phyloP scores from a whole-genome alignment of 2,329 filamentous ascomycete species.

The Didymella sp. region DNA sequence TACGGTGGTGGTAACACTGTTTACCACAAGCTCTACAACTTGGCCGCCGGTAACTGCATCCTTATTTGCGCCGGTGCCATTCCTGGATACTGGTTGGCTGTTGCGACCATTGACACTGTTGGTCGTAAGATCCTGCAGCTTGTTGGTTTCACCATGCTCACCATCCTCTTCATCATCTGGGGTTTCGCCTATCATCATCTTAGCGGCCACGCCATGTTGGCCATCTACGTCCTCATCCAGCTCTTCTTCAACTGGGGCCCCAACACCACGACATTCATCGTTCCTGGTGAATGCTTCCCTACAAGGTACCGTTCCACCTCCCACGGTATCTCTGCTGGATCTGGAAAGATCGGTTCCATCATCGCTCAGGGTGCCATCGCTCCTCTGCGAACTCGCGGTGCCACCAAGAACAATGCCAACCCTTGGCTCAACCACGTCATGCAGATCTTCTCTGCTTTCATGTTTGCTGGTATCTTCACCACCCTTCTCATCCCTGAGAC shows the following conservation, averaged over 20 bases:
- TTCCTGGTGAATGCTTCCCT: conserved; percentile 59
- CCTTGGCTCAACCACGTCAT: conserved; percentile 78
- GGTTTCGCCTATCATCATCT: conserved; percentile 48
- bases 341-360: conserved; percentile 58
- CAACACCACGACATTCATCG: conserved; percentile 60
- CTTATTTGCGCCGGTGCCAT: conserved; percentile 79
- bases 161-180: conserved; percentile 46
- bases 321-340: conserved; percentile 58
- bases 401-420: conserved; percentile 49
- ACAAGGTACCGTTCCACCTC: conserved; percentile 59
- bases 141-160: conserved; percentile 42
- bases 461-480: conserved; percentile 73
- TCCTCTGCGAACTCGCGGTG: conserved; percentile 61
- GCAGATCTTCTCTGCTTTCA: conserved; percentile 80
- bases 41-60: conserved; percentile 79
- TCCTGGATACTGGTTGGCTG: conserved; percentile 74
- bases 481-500: conserved; percentile 79
- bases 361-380: conserved; percentile 58
- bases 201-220: conserved; percentile 51
- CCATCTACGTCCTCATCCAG: conserved; percentile 57
- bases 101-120: conserved; percentile 68
- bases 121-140: conserved; percentile 59
- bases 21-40: conserved; percentile 75
- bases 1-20: conserved; percentile 68
- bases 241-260: conserved; percentile 62